Evolutionary conservation across 192 early-diverging fungal genomes (phyloP).

Genomic region (Hyaloraphidium curvatum): DNA sequence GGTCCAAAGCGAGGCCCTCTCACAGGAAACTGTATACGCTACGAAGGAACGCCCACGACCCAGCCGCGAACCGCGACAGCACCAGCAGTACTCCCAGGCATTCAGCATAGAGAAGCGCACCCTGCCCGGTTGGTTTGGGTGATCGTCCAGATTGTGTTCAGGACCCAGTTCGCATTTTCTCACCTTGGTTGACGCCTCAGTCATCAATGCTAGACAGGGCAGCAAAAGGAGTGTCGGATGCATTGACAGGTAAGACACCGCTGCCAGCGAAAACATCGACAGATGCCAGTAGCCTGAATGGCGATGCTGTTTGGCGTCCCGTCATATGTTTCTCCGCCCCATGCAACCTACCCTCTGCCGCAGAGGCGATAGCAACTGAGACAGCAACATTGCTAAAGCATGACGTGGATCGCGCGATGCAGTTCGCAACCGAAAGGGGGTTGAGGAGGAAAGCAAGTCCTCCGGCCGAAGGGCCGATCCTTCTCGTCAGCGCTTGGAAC

Average conservation of each 20-base stretch:
- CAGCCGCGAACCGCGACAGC: slow-evolving; percentile 35
- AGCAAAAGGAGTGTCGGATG: slow-evolving; percentile 71
- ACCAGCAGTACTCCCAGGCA: slow-evolving; percentile 26
- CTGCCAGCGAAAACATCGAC: slow-evolving; percentile 50
- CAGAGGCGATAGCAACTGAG: slow-evolving; percentile 51
- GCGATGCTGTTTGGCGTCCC: not conserved
- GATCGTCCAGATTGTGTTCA: not conserved
- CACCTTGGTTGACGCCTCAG: slow-evolving; percentile 1
- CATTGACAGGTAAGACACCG: slow-evolving; percentile 67
- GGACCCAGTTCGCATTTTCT: not conserved
- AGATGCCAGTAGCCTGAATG: slow-evolving; percentile 22
- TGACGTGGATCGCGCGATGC: slow-evolving; percentile 35
- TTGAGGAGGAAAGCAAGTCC: slow-evolving; percentile 3
- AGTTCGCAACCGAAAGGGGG: slow-evolving; percentile 4
- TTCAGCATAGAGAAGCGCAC: slow-evolving; percentile 14
- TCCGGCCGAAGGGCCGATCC: not conserved
- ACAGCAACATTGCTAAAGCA: slow-evolving; percentile 55
- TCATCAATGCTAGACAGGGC: slow-evolving; percentile 30
- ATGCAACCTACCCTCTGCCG: slow-evolving; percentile 23
- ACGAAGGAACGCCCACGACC: slow-evolving; percentile 47
- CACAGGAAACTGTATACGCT: slow-evolving; percentile 57
- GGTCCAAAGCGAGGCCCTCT: slow-evolving; percentile 8
- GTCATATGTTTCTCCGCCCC: not conserved
- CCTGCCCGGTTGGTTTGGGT: not conserved
- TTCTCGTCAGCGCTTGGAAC: not conserved